Percentiles rank a stretch among this genome's conserved stretches.
Evolutionary conservation across 2,329 filamentous ascomycete genomes (phyloP).

Genomic region (Diaporthe destruens): DNA sequence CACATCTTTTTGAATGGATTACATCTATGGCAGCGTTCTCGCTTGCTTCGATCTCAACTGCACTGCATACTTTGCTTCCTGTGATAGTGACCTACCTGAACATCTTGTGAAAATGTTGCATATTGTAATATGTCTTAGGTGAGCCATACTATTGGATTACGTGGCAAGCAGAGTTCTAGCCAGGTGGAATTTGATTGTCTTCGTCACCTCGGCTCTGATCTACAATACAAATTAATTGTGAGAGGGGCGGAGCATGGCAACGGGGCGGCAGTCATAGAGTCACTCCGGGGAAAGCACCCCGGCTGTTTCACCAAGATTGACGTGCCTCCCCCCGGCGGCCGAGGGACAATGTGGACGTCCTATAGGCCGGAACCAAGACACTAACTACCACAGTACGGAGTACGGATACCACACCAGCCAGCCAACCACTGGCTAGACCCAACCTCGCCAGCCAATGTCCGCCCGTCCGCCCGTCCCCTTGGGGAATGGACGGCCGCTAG

Average conservation of each 20-base stretch:
- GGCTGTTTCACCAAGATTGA: conserved; percentile 15
- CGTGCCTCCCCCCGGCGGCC: background rate
- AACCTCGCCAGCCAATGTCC: background rate
- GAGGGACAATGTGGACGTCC: background rate
- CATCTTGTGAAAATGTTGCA: background rate
- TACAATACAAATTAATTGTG: background rate
- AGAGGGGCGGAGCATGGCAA: too few species aligned
- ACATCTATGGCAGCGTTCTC: conserved; percentile 14
- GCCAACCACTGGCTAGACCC: background rate
- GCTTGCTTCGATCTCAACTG: background rate
- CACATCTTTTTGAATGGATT: conserved; percentile 13
- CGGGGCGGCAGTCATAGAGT: too few species aligned
- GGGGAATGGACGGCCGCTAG: conserved; percentile 25
- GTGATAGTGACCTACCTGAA: background rate
- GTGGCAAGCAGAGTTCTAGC: background rate
- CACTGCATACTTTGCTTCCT: background rate
- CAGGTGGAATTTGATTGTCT: background rate
- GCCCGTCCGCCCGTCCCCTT: background rate
- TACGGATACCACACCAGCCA: too few species aligned
- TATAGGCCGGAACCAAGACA: conserved; percentile 31
- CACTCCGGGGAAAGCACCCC: conserved; percentile 7
- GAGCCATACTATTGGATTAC: background rate
- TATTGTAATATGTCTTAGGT: background rate
- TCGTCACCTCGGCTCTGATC: conserved; percentile 2
- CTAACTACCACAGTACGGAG: background rate